A percentile compares a stretch with the other conserved stretches of the same genome.
These are phyloP conservation scores for Novymonas esmeraldas DNA, from an alignment of 208 protist genomes.

Conservation along the genomic window DNA sequence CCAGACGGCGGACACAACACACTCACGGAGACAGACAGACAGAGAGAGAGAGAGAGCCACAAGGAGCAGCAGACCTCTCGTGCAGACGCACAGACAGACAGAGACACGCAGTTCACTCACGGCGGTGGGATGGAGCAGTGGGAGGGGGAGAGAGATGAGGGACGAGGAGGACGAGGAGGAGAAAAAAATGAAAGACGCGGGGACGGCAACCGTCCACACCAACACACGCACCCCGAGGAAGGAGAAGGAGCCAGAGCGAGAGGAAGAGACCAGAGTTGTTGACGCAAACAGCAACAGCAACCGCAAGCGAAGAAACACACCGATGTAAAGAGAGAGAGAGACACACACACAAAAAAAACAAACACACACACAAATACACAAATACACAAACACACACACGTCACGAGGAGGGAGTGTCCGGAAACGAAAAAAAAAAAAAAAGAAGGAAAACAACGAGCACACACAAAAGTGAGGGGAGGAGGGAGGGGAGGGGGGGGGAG, in stretches of 20 bases:
- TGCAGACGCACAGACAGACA: not conserved
- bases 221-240: no score
- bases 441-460: not conserved
- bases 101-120: not conserved
- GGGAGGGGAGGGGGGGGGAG: not conserved
- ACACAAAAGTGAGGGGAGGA: not conserved
- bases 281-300: no score
- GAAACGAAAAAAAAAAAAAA: slow-evolving; percentile 19
- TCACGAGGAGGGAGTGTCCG: not conserved
- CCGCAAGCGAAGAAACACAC: no score
- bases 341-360: not conserved
- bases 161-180: no score
- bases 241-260: no score
- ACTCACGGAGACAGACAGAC: no score
- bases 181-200: not conserved
- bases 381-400: not conserved
- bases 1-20: no score
- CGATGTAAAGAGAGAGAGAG: not conserved
- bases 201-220: not conserved
- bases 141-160: not conserved
- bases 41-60: no score
- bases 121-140: not conserved
- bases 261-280: no score
- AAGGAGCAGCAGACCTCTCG: no score
- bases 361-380: not conserved